Conservation (phyloP, 495 filamentous ascomycete species). For the Tuber indicum region DNA sequence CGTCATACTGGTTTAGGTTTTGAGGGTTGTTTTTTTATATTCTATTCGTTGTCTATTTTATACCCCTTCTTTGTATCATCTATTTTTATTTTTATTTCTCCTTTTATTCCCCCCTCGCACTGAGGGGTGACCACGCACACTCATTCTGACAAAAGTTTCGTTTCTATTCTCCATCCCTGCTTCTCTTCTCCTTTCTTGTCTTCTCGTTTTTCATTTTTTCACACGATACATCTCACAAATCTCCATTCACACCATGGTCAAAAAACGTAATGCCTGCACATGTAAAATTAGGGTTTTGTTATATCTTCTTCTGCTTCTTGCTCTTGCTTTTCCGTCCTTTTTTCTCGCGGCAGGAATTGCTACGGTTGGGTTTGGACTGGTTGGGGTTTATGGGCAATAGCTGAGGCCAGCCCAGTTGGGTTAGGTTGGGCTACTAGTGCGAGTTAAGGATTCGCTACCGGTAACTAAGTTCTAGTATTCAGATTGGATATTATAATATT, state of each 20-base stretch:
- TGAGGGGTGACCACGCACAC: slow-evolving; percentile 13
- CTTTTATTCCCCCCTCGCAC: slow-evolving; percentile 13
- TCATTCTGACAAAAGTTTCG: slow-evolving; percentile 19
- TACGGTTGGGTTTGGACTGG: neutral
- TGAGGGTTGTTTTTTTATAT: neutral
- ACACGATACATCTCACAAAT: slow-evolving; percentile 17
- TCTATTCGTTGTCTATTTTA: slow-evolving; percentile 3
- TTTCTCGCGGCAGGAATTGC: neutral
- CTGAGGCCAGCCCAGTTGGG: neutral
- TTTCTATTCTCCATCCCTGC: slow-evolving; percentile 22
- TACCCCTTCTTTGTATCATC: slow-evolving; percentile 9
- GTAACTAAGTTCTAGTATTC: neutral
- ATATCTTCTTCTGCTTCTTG: slow-evolving; percentile 11
- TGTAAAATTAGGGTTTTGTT: slow-evolving; percentile 17
- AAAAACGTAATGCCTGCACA: slow-evolving; percentile 16
- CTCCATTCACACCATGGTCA: slow-evolving; percentile 4
- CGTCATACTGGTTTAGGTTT: neutral
- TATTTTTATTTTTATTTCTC: slow-evolving; percentile 16
- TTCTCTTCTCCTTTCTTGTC: neutral
- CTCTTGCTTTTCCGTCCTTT: slow-evolving; percentile 9
- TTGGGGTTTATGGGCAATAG: neutral
- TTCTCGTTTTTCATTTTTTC: slow-evolving; percentile 17
- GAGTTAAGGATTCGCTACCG: neutral
- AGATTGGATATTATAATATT: neutral
- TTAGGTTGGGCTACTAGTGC: neutral